Evolutionary conservation across 73 alveolate genomes (phyloP).

Genomic region (Blepharisma japonicum): DNA sequence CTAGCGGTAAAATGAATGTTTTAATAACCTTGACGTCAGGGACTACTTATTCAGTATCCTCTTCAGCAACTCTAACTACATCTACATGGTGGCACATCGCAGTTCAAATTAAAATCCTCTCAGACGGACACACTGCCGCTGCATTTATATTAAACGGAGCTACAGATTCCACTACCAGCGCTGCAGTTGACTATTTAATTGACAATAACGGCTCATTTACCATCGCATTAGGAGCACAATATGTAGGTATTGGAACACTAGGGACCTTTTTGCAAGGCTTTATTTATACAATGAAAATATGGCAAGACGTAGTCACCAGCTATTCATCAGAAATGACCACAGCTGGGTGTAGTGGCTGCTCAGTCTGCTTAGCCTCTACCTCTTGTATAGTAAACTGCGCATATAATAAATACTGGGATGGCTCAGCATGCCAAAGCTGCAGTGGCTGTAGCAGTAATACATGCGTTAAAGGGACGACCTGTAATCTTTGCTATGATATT

Average conservation of each 20-base stretch:
- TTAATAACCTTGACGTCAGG: neutral
- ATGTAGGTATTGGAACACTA: neutral
- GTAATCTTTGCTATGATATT: neutral
- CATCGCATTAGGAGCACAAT: neutral
- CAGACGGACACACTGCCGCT: neutral
- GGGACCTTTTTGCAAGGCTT: neutral
- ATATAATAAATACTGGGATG: neutral
- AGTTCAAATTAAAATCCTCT: neutral
- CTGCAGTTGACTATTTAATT: neutral
- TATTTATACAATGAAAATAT: neutral
- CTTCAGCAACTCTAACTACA: neutral
- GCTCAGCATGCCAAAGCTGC: neutral
- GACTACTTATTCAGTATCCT: neutral
- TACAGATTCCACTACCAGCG: neutral
- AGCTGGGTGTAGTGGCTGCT: neutral
- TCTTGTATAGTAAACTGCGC: neutral
- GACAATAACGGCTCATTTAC: neutral
- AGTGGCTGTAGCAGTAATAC: neutral
- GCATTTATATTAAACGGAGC: conserved; percentile 1
- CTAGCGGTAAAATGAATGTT: neutral
- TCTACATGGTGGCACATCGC: neutral
- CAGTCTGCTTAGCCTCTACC: neutral
- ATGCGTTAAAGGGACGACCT: neutral
- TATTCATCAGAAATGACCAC: neutral
- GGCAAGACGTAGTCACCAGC: neutral